Evolutionary conservation across 164 flowering plant species (phyloP).

Genomic region (Berberis thunbergii): DNA sequence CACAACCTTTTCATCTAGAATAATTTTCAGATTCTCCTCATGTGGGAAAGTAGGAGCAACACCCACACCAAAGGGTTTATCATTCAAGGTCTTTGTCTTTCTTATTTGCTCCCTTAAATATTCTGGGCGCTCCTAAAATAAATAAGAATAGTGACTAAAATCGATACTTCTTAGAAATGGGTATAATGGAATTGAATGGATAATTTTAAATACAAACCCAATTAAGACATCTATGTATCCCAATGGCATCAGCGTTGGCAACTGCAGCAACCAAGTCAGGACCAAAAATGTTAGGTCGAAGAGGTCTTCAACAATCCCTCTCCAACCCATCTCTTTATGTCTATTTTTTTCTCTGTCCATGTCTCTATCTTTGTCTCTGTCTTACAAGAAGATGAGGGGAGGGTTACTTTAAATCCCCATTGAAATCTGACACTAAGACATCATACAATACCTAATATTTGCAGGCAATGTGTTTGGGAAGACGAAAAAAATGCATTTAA

Average conservation of each 20-base stretch:
- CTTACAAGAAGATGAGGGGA: no score
- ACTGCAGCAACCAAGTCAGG: conserved; percentile 94
- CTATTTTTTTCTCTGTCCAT: no score
- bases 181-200: neutral
- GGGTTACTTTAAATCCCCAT: no score
- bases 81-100: conserved; percentile 64
- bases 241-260: conserved; percentile 77
- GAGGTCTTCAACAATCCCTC: conserved; percentile 74
- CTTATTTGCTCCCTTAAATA: conserved; percentile 59
- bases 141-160: neutral
- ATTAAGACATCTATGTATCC: conserved; percentile 75
- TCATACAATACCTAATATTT: no score
- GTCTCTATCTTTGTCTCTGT: no score
- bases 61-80: conserved; percentile 81
- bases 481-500: no score
- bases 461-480: no score
- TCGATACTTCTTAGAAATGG: conserved; percentile 1
- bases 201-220: conserved; percentile 33
- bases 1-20: conserved; percentile 76
- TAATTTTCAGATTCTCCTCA: conserved; percentile 55
- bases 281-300: conserved; percentile 85
- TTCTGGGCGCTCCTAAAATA: conserved; percentile 70
- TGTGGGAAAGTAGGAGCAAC: conserved; percentile 80
- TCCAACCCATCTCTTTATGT: conserved; percentile 62
- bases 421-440: no score